Base-by-base conservation (phyloP, 169 alveolate species). In the Blepharisma undulans region DNA sequence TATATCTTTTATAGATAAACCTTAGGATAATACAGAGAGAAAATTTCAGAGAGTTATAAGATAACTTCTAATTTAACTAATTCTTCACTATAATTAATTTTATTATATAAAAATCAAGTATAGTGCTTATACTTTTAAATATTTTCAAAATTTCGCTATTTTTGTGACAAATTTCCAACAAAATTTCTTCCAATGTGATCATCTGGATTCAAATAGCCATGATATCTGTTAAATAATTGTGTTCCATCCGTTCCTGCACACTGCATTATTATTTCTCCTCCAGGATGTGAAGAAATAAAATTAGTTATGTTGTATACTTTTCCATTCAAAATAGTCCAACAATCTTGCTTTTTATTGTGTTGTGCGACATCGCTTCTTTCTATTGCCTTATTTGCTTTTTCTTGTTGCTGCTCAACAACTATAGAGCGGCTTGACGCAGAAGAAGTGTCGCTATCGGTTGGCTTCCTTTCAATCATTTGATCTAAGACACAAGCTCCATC, bases 221-320 rank as follows among this genome's bases (percentile, higher is more conserved):
- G 95, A 30, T 74, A 90, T 29, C 72, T 32, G 74, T 87, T 84
- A 22, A 89, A 92, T 8, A 48, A 90, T 4, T 14, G 12, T 36
- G 96, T 92, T 29, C 94, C 92, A 81, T 92, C 95, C 48, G 25
- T 93, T 27, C 95, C 95, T 22, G 95, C 95, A 4, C 3, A 90
- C 10, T 71, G 21, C 79, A 92, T 19, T 12, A 92, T 77, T 6
- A 93, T 77, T 48, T 8, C 12, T 25, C 96, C 95, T 21, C 97
- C 96, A 18, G 96, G 97, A 59, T 92, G 97, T 22, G 76, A 79
- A 6, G 76, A 25, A 18, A 95, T 77, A 72, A 89, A 94, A n/a
- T 87, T 33, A 48, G 98, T 95, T 33, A 95, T 88, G 78, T 97
- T 97, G 84, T 90, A 96, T 32, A 97, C 97, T 32, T 94, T 93